phyloP scores from a whole-genome alignment of 2,329 filamentous ascomycete species.

The Botrytis fabae region DNA sequence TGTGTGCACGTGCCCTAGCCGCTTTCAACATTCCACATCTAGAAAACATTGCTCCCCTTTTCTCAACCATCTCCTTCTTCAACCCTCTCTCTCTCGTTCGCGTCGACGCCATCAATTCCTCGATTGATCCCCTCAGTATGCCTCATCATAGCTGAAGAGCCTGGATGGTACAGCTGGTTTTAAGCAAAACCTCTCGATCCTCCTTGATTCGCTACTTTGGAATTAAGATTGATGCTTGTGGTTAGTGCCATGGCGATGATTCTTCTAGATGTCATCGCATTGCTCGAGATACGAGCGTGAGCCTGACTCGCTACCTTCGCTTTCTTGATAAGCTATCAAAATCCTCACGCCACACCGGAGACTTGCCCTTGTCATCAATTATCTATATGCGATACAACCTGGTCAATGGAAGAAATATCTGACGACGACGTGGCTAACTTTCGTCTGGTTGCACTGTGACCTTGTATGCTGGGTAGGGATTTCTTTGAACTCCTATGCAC shows the following conservation, averaged over 20 bases:
- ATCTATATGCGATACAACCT: too few relatives aligned
- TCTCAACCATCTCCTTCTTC: background rate
- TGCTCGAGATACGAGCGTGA: background rate
- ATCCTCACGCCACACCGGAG: background rate
- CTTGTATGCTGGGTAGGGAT: too few relatives aligned
- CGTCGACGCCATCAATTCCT: background rate
- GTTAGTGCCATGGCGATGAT: background rate
- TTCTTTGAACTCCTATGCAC: too few relatives aligned
- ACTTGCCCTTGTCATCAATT: too few relatives aligned
- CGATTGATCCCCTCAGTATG: background rate
- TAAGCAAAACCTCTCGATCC: background rate
- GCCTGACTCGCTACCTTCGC: background rate
- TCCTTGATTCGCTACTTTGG: background rate
- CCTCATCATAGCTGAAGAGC: background rate
- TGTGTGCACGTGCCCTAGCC: background rate
- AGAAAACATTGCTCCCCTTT: background rate
- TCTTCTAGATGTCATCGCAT: background rate
- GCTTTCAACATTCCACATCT: background rate
- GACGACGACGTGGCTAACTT: too few relatives aligned
- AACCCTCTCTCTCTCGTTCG: background rate
- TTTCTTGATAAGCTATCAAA: background rate
- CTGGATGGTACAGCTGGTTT: slow-evolving; percentile 2
- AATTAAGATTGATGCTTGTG: slow-evolving; percentile 6
- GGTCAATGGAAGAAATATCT: too few relatives aligned
- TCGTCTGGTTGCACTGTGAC: too few relatives aligned